phyloP scores from a whole-genome alignment of 1,139 yeast species.

The Protomyces pachydermus region DNA sequence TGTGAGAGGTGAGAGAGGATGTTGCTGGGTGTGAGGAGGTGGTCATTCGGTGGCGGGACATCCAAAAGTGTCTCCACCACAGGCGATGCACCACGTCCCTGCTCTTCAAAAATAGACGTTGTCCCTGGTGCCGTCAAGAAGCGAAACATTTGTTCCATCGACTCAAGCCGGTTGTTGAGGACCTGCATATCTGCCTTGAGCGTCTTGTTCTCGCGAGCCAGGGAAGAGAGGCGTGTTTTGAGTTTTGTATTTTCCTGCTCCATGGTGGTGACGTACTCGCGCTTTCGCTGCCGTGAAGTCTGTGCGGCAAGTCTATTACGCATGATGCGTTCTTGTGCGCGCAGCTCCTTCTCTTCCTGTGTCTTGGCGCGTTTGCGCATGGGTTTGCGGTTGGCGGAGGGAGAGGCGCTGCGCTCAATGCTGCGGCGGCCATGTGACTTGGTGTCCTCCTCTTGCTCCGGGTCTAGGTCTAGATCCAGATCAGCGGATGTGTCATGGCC shows the following conservation, averaged over 20 bases:
- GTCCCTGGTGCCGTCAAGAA: slow-evolving; percentile 2
- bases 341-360: slow-evolving; percentile 92
- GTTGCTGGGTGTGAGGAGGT: neutral
- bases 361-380: slow-evolving; percentile 97
- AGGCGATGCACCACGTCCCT: neutral
- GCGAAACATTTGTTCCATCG: slow-evolving; percentile 13
- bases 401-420: neutral
- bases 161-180: slow-evolving; percentile 5
- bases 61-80: neutral
- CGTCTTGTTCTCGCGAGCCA: slow-evolving; percentile 6
- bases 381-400: slow-evolving; percentile 48
- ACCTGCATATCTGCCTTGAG: neutral
- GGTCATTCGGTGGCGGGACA: neutral
- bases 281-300: slow-evolving; percentile 92
- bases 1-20: neutral
- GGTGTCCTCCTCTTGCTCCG: neutral
- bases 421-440: neutral
- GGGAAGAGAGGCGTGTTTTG: neutral
- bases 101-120: neutral
- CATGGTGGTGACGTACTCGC: slow-evolving; percentile 81
- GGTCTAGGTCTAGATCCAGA: neutral
- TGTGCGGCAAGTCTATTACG: slow-evolving; percentile 97
- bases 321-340: slow-evolving; percentile 84
- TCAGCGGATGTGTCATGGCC: neutral
- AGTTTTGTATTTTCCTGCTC: slow-evolving; percentile 43